Conservation (phyloP, 2,329 filamentous ascomycete species). For the Cordyceps javanica region DNA sequence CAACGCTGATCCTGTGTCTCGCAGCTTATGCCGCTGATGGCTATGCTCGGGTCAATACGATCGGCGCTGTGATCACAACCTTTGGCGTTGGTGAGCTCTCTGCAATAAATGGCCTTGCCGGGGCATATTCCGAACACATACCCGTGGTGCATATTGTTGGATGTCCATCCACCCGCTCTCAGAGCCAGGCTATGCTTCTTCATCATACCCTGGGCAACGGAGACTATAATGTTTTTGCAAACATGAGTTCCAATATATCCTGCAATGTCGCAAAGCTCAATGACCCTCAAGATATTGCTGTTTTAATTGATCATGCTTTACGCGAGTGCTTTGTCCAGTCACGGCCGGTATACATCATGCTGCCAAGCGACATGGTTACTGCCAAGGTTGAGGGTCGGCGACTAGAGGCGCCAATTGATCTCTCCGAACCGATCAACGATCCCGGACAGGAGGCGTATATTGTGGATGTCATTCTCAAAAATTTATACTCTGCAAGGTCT, state of each 20-base stretch:
- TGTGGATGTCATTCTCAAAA: constrained; percentile 70
- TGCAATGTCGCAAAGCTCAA: constrained; percentile 66
- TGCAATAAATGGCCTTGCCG: constrained; percentile 66
- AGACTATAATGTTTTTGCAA: constrained; percentile 75
- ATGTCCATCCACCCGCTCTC: constrained; percentile 42
- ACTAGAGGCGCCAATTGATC: constrained; percentile 64
- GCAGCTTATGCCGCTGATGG: constrained; percentile 73
- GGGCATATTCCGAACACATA: constrained; percentile 67
- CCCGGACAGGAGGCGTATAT: constrained; percentile 71
- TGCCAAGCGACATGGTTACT: constrained; percentile 75
- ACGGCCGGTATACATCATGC: constrained; percentile 75
- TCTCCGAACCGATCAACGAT: constrained; percentile 59
- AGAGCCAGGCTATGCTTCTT: constrained; percentile 42
- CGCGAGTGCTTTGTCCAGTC: constrained; percentile 67
- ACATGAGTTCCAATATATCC: constrained; percentile 70
- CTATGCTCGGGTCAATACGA: constrained; percentile 66
- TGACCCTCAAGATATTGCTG: constrained; percentile 62
- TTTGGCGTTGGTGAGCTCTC: constrained; percentile 73
- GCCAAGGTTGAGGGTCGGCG: constrained; percentile 69
- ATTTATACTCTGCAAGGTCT: constrained; percentile 64
- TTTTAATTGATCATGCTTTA: constrained; percentile 71
- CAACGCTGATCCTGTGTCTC: constrained; percentile 12
- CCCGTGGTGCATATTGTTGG: constrained; percentile 65
- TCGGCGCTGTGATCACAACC: constrained; percentile 65
- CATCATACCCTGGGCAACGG: constrained; percentile 72